phyloP scores from a whole-genome alignment of 805 yeast genomes.

The Saturnispora saitoi region DNA sequence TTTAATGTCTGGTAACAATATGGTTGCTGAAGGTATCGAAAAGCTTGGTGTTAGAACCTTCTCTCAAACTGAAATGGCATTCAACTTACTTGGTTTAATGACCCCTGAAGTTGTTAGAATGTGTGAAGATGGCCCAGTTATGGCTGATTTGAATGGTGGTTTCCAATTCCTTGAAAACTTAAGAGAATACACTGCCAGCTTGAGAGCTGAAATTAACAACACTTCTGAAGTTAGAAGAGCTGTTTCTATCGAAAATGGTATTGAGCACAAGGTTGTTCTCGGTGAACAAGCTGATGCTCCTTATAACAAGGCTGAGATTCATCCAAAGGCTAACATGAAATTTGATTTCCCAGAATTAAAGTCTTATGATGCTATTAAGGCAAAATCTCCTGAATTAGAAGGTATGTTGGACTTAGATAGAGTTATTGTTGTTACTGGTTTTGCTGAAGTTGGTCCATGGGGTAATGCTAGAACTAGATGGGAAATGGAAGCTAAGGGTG shows the following conservation, averaged over 20 bases:
- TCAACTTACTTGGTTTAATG: slow-evolving; percentile 90
- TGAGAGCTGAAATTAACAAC: slow-evolving; percentile 70
- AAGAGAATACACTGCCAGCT: slow-evolving; percentile 73
- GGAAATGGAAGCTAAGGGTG: slow-evolving; percentile 97
- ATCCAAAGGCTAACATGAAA: slow-evolving; percentile 93
- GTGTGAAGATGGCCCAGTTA: slow-evolving; percentile 89
- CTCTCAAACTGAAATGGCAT: slow-evolving; percentile 99
- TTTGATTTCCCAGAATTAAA: slow-evolving; percentile 88
- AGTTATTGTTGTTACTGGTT: slow-evolving; percentile 94
- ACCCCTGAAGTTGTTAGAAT: slow-evolving; percentile 75
- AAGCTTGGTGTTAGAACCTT: slow-evolving; percentile 93
- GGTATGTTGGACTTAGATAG: slow-evolving; percentile 88
- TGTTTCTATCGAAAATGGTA: slow-evolving; percentile 85
- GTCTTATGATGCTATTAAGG: slow-evolving; percentile 63
- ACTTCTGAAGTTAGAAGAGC: slow-evolving; percentile 92
- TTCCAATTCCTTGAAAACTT: slow-evolving; percentile 87
- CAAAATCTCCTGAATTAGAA: slow-evolving; percentile 64
- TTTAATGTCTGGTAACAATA: slow-evolving; percentile 93
- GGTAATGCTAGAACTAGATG: slow-evolving; percentile 98
- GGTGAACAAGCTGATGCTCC: slow-evolving; percentile 88
- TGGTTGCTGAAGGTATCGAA: slow-evolving; percentile 96
- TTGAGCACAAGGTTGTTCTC: slow-evolving; percentile 76
- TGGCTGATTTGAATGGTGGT: slow-evolving; percentile 99
- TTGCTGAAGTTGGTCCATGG: slow-evolving; percentile 99
- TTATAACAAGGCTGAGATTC: slow-evolving; percentile 64